Evolutionary conservation across 2,329 filamentous ascomycete species (phyloP).

Genomic region (Stachybotrys elegans): DNA sequence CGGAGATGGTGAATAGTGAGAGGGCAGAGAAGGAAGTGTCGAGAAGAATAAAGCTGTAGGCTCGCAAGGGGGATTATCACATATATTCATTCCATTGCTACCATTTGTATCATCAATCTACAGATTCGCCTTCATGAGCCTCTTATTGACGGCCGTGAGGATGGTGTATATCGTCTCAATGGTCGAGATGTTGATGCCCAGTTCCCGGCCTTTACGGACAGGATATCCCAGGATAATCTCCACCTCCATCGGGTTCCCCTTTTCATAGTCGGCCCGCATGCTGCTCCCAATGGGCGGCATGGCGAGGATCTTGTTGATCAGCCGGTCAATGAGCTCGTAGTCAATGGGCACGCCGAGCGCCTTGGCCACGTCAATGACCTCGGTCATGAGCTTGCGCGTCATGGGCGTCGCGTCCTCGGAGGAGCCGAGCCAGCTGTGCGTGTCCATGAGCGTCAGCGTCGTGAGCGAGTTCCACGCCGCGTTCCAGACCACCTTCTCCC

Average conservation of each 20-base stretch:
- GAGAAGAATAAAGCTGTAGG: slow-evolving; percentile 10
- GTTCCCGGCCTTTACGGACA: slow-evolving; percentile 46
- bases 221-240: slow-evolving; percentile 60
- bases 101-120: neutral
- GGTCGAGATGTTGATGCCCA: slow-evolving; percentile 49
- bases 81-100: neutral
- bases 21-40: slow-evolving; percentile 12
- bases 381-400: slow-evolving; percentile 45
- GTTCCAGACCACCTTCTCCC: slow-evolving; percentile 58
- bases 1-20: slow-evolving; percentile 14
- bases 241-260: slow-evolving; percentile 54
- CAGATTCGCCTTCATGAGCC: neutral
- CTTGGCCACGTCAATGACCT: slow-evolving; percentile 51
- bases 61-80: too few species aligned
- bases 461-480: slow-evolving; percentile 58
- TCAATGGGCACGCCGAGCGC: slow-evolving; percentile 44
- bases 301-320: slow-evolving; percentile 41
- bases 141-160: slow-evolving; percentile 23
- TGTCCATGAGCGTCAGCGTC: slow-evolving; percentile 48
- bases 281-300: slow-evolving; percentile 39
- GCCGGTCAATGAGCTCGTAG: slow-evolving; percentile 39
- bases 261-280: slow-evolving; percentile 56
- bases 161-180: slow-evolving; percentile 34
- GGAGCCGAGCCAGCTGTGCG: slow-evolving; percentile 44
- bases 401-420: slow-evolving; percentile 38